Conservation (phyloP, 306 rosid species). For the Lotus japonicus region DNA sequence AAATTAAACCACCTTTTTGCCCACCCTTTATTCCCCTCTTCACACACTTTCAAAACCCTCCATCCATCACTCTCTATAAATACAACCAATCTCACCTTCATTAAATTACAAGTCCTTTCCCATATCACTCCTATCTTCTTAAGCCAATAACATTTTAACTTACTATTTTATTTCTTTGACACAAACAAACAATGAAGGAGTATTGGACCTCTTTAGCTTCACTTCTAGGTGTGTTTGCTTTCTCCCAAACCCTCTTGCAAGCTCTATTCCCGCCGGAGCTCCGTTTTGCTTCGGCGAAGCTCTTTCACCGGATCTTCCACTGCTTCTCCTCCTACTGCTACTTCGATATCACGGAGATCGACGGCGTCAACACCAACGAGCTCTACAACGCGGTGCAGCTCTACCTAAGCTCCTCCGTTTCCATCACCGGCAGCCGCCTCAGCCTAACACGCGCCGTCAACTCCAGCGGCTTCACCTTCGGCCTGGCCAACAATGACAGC, state of each 20-base stretch:
- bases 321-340: constrained; percentile 74
- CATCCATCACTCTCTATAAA: constrained; percentile 31
- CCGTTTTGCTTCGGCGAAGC: constrained; percentile 58
- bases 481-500: constrained; percentile 83
- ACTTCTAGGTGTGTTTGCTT: constrained; percentile 73
- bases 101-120: background rate
- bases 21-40: constrained; percentile 4
- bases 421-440: constrained; percentile 57
- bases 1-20: constrained; percentile 10
- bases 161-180: no score
- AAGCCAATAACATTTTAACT: no score
- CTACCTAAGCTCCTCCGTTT: constrained; percentile 70
- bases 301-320: constrained; percentile 47
- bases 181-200: constrained; percentile 42
- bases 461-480: constrained; percentile 80
- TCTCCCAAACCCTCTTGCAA: constrained; percentile 76
- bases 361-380: constrained; percentile 97
- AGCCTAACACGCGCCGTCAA: constrained; percentile 84
- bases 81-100: constrained; percentile 10
- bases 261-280: constrained; percentile 85
- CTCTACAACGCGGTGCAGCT: constrained; percentile 98
- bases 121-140: no score
- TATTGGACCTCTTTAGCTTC: constrained; percentile 88
- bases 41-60: background rate
- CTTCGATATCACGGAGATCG: constrained; percentile 93